Conservation (phyloP, 2,329 filamentous ascomycete species). For the Leptographium galeiforme region DNA sequence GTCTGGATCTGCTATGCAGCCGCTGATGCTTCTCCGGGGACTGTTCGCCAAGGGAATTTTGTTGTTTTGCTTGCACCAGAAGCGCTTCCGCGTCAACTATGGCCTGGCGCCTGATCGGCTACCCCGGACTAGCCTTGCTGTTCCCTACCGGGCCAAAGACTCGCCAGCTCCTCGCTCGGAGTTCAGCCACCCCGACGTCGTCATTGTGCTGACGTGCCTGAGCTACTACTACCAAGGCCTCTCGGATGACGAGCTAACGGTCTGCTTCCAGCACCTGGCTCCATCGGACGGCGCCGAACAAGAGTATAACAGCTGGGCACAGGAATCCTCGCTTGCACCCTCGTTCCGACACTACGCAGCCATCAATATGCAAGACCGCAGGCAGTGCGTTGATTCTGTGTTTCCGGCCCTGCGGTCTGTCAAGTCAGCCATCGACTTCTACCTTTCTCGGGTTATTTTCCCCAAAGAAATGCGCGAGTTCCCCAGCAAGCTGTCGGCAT, state of each 20-base stretch:
- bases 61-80: conserved; percentile 36
- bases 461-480: conserved; percentile 50
- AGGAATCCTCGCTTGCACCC: conserved; percentile 16
- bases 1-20: not conserved
- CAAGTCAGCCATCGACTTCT: conserved; percentile 49
- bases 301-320: conserved; percentile 39
- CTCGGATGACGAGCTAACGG: conserved; percentile 31
- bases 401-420: conserved; percentile 40
- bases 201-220: conserved; percentile 41
- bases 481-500: conserved; percentile 46
- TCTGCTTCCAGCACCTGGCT: conserved; percentile 31
- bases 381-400: conserved; percentile 30
- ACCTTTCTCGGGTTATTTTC: conserved; percentile 44
- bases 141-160: conserved; percentile 49
- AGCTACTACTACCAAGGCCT: conserved; percentile 46
- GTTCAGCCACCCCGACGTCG: conserved; percentile 48
- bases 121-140: conserved; percentile 32
- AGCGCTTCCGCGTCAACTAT: conserved; percentile 54
- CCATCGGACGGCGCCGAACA: conserved; percentile 35
- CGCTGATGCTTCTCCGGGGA: conserved; percentile 38
- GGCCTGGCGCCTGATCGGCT: conserved; percentile 33
- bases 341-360: conserved; percentile 29
- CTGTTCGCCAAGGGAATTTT: conserved; percentile 43
- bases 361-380: conserved; percentile 45
- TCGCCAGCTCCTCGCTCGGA: conserved; percentile 40